Conservation (phyloP, 176 grass and related monocot genomes). For the Avena sativa region DNA sequence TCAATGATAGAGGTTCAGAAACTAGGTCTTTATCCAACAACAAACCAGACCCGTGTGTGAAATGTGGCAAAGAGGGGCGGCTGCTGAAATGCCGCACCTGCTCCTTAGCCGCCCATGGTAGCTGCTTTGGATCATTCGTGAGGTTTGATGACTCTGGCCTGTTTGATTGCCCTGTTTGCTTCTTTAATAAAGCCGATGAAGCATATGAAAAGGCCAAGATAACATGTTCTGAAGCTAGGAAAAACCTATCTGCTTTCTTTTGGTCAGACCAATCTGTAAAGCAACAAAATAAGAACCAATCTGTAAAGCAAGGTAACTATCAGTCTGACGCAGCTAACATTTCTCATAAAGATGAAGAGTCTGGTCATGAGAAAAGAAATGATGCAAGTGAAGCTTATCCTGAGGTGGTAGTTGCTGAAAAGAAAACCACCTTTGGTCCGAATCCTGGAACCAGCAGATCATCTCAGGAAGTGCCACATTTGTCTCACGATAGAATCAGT, state of each 20-base stretch:
- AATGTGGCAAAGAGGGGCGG: slow-evolving; percentile 52
- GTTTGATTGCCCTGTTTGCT: slow-evolving; percentile 60
- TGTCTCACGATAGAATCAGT: slow-evolving; percentile 23
- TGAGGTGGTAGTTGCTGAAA: too few species aligned
- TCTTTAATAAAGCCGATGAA: slow-evolving; percentile 34
- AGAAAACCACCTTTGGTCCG: background rate
- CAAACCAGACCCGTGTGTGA: slow-evolving; percentile 48
- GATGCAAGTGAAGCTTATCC: too few species aligned
- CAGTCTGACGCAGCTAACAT: background rate
- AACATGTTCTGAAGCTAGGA: slow-evolving; percentile 37
- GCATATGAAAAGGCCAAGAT: slow-evolving; percentile 39
- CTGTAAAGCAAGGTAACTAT: slow-evolving; percentile 19
- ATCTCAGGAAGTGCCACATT: slow-evolving; percentile 30
- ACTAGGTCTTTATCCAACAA: too few species aligned
- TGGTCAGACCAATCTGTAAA: background rate
- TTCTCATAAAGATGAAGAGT: too few species aligned
- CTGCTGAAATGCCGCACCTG: slow-evolving; percentile 52
- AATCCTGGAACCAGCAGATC: slow-evolving; percentile 14
- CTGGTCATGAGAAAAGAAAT: too few species aligned
- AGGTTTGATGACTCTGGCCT: slow-evolving; percentile 17
- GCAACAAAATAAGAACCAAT: background rate
- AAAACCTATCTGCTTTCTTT: slow-evolving; percentile 34
- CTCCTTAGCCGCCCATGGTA: slow-evolving; percentile 32
- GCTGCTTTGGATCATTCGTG: slow-evolving; percentile 33
- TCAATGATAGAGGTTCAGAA: too few species aligned